Percentiles rank a stretch among this genome's conserved stretches.
Evolutionary conservation across 306 rosid species (phyloP).

Genomic region (Vachellia pachyceras): DNA sequence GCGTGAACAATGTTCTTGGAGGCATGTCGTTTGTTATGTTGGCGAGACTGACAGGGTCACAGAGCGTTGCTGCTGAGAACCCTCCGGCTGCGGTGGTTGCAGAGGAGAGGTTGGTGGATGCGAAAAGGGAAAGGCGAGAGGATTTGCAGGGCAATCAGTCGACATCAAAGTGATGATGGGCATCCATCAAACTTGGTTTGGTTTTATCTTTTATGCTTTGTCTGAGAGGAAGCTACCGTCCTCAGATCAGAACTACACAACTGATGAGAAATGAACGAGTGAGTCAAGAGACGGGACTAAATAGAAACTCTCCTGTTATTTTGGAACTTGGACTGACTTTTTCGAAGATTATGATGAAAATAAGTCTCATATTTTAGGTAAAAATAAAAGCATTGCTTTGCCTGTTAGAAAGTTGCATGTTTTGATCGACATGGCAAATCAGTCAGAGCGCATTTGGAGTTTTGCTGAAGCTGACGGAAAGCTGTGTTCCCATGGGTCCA

Average conservation of each 20-base stretch:
- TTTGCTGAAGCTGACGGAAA: background rate
- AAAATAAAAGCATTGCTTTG: background rate
- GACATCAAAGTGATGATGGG: slow-evolving; percentile 59
- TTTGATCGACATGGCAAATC: background rate
- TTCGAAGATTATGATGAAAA: background rate
- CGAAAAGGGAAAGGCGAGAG: slow-evolving; percentile 38
- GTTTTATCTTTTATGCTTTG: background rate
- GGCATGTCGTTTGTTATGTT: slow-evolving; percentile 68
- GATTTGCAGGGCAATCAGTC: slow-evolving; percentile 58
- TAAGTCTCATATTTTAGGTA: background rate
- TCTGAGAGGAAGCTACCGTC: background rate
- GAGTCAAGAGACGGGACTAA: too few species aligned
- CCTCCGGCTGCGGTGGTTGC: slow-evolving; percentile 30
- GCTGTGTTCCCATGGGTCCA: background rate
- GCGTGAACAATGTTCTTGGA: slow-evolving; percentile 67
- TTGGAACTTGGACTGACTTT: background rate
- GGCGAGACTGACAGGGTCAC: slow-evolving; percentile 81
- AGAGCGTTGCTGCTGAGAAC: slow-evolving; percentile 52
- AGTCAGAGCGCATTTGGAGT: background rate
- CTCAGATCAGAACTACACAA: background rate
- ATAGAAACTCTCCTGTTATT: background rate
- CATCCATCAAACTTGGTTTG: background rate
- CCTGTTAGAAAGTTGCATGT: background rate
- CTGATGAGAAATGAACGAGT: background rate
- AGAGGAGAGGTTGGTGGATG: slow-evolving; percentile 54